Base-by-base conservation (phyloP, 805 yeast species). In the Sugiyamaella smithiae region DNA sequence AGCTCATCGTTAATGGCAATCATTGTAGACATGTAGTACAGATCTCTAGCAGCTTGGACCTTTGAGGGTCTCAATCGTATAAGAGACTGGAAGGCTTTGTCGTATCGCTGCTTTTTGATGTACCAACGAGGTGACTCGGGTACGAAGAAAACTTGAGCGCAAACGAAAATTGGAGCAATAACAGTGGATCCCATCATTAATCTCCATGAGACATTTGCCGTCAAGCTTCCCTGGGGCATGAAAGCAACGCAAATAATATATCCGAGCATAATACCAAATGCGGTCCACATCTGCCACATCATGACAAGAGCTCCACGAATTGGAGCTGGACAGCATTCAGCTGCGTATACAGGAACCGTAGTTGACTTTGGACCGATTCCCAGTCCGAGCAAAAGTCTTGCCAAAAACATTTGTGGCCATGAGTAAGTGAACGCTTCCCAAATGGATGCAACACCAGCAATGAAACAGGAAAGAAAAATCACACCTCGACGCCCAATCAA, bases 221-320 rank as follows among this genome's bases (percentile, higher is more conserved):
- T 72, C 48, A 77, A 66, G 5, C 35, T 32, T 5, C 59, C 59
- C 12, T 69, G 67, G 46, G 78, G 71, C 24, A 76, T 75, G 60
- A 82, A 80, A 1, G 82, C 84, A 51, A 81, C 73, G 22, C 76
- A 73, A 16, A 82, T 71, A 28, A 80, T 78, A 52, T 80, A 79
- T 17, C 88, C 88, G 55, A 82, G 70, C 77, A 80, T 77, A 53
- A 83, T 81, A 51, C 88, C 88, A 45, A 82, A 77, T 1, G 88
- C 87, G n/a, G 86, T 81, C 71, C 81, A 82, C 57, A 80, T 78
- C 67, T 83, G 88, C 85, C 86, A 82, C 67, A 78, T 70, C 83
- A 82, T 81, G 43, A 81, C 80, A 51, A 83, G 68, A 1, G 85
- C 78, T 43, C 88, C 88, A 60, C 88, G 71, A 35, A 77, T 73